phyloP scores from a whole-genome alignment of 306 rosid genomes.

The Amphicarpaea edgeworthii region DNA sequence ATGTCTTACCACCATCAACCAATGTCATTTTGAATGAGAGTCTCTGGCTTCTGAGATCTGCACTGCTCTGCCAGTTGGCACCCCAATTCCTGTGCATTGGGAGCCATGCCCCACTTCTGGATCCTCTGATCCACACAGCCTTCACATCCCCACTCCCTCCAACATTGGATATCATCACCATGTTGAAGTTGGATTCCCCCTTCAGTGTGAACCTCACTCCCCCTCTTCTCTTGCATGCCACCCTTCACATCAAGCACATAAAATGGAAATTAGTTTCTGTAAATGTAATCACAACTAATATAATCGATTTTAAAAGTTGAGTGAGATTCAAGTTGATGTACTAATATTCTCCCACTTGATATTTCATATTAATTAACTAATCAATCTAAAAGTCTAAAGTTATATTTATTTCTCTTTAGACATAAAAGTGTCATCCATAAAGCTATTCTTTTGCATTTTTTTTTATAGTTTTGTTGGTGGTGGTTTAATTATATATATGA shows the following conservation, averaged over 20 bases:
- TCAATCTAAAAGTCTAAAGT: not conserved
- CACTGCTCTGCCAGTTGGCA: constrained; percentile 79
- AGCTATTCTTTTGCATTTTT: not conserved
- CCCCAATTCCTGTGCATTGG: constrained; percentile 93
- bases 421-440: not conserved
- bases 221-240: constrained; percentile 77
- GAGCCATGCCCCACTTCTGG: constrained; percentile 60
- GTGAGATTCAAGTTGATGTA: too few species aligned
- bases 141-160: constrained; percentile 84
- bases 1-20: constrained; percentile 64
- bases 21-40: constrained; percentile 74
- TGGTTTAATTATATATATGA: too few species aligned
- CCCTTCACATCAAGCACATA: constrained; percentile 48
- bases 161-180: constrained; percentile 85
- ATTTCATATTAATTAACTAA: not conserved
- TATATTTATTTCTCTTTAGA: not conserved
- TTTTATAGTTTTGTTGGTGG: not conserved
- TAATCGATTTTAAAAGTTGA: too few species aligned
- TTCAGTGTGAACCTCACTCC: constrained; percentile 84
- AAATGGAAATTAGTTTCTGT: not conserved
- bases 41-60: constrained; percentile 65
- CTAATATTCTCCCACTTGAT: not conserved
- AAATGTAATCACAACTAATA: too few species aligned
- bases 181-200: constrained; percentile 77
- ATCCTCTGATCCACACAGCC: constrained; percentile 68